Conservation (phyloP, 495 filamentous ascomycete species). For the Hamigera avellanea region DNA sequence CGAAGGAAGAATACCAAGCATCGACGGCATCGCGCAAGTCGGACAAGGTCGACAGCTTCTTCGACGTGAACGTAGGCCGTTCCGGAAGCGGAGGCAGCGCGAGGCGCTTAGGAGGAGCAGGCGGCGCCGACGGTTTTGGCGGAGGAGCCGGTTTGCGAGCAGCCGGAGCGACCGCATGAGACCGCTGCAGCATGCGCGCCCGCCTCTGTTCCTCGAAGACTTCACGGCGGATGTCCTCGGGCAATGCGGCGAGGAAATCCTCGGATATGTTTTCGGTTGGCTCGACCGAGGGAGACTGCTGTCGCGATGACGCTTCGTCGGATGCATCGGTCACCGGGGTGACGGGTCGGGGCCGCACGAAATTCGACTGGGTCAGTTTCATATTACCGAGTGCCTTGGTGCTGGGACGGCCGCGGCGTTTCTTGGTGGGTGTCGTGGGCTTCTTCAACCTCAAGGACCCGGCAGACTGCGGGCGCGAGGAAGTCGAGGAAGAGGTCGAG, state of each 20-base stretch:
- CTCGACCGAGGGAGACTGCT: constrained; percentile 11
- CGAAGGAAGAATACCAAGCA: constrained; percentile 57
- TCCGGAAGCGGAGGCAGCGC: constrained; percentile 38
- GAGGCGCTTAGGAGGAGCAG: constrained; percentile 20
- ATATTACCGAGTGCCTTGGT: constrained; percentile 25
- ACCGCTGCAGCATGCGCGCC: constrained; percentile 35
- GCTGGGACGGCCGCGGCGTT: constrained; percentile 36
- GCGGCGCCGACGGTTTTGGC: constrained; percentile 7
- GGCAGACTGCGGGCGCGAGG: constrained; percentile 39
- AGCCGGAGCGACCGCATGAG: constrained; percentile 18
- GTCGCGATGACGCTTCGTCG: constrained; percentile 5
- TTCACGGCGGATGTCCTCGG: constrained; percentile 68
- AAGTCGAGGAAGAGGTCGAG: constrained; percentile 29
- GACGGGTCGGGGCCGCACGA: constrained; percentile 31
- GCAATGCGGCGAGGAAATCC: constrained; percentile 69
- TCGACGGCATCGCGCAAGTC: constrained; percentile 51
- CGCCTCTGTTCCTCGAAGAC: constrained; percentile 61
- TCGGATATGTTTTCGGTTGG: constrained; percentile 44
- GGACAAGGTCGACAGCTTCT: constrained; percentile 37
- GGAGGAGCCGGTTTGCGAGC: constrained; percentile 5
- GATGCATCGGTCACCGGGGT: constrained; percentile 3
- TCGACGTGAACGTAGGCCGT: constrained; percentile 54
- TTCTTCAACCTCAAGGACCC: constrained; percentile 29
- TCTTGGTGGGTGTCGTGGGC: constrained; percentile 45
- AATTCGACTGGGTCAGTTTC: constrained; percentile 54